A percentile compares a stretch with the other conserved stretches of the same genome.
Conservation (phyloP, 805 yeast genomes). For the Candida piceae region DNA sequence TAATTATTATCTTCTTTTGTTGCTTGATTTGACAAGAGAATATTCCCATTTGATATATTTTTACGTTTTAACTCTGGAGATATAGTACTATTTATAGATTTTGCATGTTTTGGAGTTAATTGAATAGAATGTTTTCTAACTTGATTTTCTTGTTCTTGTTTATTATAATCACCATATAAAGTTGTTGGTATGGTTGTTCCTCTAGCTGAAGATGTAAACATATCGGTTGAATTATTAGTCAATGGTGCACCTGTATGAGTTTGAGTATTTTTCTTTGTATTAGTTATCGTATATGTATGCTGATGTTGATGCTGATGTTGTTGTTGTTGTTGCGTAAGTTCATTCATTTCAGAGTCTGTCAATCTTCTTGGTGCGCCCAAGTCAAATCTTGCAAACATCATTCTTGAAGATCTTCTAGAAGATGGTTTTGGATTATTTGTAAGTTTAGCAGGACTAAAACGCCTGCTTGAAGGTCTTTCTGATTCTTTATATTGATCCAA, state of each 20-base stretch:
- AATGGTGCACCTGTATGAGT: background rate
- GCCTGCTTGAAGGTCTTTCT: conserved; percentile 13
- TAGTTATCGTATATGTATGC: background rate
- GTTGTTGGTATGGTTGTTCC: conserved; percentile 14
- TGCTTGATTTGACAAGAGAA: conserved; percentile 10
- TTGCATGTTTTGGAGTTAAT: conserved; percentile 15
- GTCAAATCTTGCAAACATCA: conserved; percentile 27
- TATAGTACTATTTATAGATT: conserved; percentile 5
- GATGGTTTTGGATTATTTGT: conserved; percentile 2
- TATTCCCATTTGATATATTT: conserved; percentile 6
- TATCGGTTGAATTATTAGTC: conserved; percentile 14
- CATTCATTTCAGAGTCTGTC: conserved; percentile 23
- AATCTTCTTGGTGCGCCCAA: conserved; percentile 51
- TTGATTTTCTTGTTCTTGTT: background rate
- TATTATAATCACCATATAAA: conserved; percentile 9
- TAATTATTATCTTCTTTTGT: too few relatives aligned
- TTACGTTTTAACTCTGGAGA: conserved; percentile 22
- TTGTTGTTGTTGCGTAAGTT: conserved; percentile 7
- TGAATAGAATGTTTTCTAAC: conserved; percentile 15
- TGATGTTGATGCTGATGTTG: conserved; percentile 2
- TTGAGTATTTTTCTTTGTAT: too few relatives aligned
- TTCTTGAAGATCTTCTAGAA: conserved; percentile 5
- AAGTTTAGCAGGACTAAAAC: conserved; percentile 14
- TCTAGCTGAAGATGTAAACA: conserved; percentile 7
- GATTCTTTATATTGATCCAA: background rate